A percentile compares a stretch with the other conserved stretches of the same genome.
These are phyloP conservation scores for Boletus reticulatus DNA, from an alignment of 768 basidiomycete species.

Conservation along the genomic window DNA sequence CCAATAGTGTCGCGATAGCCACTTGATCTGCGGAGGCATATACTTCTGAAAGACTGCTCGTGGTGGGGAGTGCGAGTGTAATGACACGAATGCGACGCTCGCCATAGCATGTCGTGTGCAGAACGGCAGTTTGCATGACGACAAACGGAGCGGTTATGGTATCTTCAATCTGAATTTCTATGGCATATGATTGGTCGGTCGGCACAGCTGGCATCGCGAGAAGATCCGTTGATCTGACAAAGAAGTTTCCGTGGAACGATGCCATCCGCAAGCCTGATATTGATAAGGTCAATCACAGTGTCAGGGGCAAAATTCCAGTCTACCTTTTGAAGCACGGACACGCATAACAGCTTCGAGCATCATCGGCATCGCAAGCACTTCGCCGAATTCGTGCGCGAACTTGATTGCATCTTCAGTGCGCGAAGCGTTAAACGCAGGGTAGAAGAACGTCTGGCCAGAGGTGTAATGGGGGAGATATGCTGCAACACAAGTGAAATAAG, in stretches of 20 bases:
- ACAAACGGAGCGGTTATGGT: constrained; percentile 88
- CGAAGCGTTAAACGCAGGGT: constrained; percentile 95
- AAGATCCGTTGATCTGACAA: constrained; percentile 94
- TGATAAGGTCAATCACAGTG: not conserved
- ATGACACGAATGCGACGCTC: constrained; percentile 91
- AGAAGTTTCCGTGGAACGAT: constrained; percentile 98
- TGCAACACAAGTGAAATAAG: constrained; percentile 28
- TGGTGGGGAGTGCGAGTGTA: constrained; percentile 85
- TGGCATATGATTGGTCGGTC: constrained; percentile 92
- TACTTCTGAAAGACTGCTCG: constrained; percentile 82
- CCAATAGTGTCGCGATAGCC: constrained; percentile 77
- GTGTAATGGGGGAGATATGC: constrained; percentile 96
- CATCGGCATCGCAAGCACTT: constrained; percentile 89
- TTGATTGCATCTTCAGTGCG: constrained; percentile 96
- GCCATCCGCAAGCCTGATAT: constrained; percentile 83
- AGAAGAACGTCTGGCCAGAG: constrained; percentile 96
- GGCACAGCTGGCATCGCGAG: constrained; percentile 97
- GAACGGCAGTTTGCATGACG: constrained; percentile 90
- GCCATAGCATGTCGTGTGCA: constrained; percentile 93
- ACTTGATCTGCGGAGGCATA: constrained; percentile 90
- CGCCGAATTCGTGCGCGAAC: constrained; percentile 96
- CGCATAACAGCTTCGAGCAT: constrained; percentile 98
- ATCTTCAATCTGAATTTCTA: constrained; percentile 96
- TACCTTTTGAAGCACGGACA: constrained; percentile 94
- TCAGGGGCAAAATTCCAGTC: constrained; percentile 2